These are phyloP conservation scores for Leptographium wingfieldii DNA, from an alignment of 2,329 filamentous ascomycete species.

Conservation along the genomic window DNA sequence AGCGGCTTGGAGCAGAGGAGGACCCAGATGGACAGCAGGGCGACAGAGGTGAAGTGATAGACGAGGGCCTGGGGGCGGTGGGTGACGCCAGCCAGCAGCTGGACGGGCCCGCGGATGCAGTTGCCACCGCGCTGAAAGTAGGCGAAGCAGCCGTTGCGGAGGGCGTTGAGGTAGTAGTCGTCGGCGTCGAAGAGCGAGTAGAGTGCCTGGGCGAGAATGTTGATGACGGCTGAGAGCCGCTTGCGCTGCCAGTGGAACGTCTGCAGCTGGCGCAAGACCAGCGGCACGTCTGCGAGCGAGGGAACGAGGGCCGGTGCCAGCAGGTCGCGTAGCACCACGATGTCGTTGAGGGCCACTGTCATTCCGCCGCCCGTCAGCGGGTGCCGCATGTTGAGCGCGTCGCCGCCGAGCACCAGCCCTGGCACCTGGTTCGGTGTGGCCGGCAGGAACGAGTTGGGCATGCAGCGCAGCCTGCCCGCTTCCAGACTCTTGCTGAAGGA, in stretches of 20 bases:
- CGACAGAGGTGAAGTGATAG: conserved; percentile 22
- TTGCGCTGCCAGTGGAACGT: conserved; percentile 84
- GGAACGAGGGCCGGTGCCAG: conserved; percentile 59
- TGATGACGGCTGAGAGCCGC: conserved; percentile 73
- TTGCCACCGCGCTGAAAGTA: conserved; percentile 76
- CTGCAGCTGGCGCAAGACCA: conserved; percentile 56
- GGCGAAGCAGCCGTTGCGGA: conserved; percentile 81
- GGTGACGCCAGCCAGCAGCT: conserved; percentile 53
- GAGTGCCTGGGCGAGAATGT: conserved; percentile 91
- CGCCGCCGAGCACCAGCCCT: conserved; percentile 46
- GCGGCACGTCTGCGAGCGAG: conserved; percentile 51
- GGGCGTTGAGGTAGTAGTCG: conserved; percentile 59
- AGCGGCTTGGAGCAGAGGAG: conserved; percentile 16
- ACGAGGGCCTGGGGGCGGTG: conserved; percentile 42
- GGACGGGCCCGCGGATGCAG: conserved; percentile 48
- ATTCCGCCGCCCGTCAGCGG: conserved; percentile 94
- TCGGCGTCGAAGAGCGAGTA: conserved; percentile 86
- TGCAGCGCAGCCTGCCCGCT: conserved; percentile 60
- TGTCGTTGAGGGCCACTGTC: conserved; percentile 95
- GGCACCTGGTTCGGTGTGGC: conserved; percentile 25
- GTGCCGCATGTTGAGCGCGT: conserved; percentile 99
- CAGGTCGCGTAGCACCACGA: conserved; percentile 61
- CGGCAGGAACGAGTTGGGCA: conserved; percentile 94
- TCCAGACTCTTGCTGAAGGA: conserved; percentile 60
- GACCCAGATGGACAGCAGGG: conserved; percentile 10